A percentile compares a stretch with the other conserved stretches of the same genome.
Conservation (phyloP, 148 eudicot species). For the Linanthus parryae region DNA sequence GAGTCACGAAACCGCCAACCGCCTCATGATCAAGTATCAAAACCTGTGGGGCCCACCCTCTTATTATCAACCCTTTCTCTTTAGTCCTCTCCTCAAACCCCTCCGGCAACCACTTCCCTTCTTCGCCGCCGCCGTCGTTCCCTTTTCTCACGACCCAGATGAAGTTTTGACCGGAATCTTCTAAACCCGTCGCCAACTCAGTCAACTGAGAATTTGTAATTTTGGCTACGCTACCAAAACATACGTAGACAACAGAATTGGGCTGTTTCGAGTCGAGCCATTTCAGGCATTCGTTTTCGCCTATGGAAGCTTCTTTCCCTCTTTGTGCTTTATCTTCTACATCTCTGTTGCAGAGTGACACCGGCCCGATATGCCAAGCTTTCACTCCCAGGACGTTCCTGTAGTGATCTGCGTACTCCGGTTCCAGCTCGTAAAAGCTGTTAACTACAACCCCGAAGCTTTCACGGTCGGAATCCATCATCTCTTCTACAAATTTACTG, state of each 20-base stretch:
- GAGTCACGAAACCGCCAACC: no score
- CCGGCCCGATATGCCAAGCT: slow-evolving; percentile 11
- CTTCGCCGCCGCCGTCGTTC: neutral
- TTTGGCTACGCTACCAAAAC: slow-evolving; percentile 16
- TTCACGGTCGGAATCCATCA: slow-evolving; percentile 3
- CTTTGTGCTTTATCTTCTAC: slow-evolving; percentile 7
- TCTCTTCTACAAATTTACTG: neutral
- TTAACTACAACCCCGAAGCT: slow-evolving; percentile 10
- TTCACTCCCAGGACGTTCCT: neutral
- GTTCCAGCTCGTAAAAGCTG: slow-evolving; percentile 17
- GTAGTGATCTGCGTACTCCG: slow-evolving; percentile 11
- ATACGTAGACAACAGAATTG: slow-evolving; percentile 11
- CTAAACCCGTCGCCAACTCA: slow-evolving; percentile 12
- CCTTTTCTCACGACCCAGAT: slow-evolving; percentile 15
- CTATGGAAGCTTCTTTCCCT: slow-evolving; percentile 14
- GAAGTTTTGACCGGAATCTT: neutral
- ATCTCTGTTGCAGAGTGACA: slow-evolving; percentile 2
- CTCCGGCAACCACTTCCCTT: slow-evolving; percentile 10
- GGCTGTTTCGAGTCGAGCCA: slow-evolving; percentile 17
- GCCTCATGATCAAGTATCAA: slow-evolving; percentile 19
- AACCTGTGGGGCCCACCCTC: slow-evolving; percentile 32
- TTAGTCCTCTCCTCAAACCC: no score
- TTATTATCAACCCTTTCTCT: slow-evolving; percentile 14
- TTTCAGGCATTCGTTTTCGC: slow-evolving; percentile 11
- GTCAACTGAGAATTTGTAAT: slow-evolving; percentile 2